Evolutionary conservation across 495 filamentous ascomycete genomes (phyloP).

Genomic region (Cercophora newfieldiana): DNA sequence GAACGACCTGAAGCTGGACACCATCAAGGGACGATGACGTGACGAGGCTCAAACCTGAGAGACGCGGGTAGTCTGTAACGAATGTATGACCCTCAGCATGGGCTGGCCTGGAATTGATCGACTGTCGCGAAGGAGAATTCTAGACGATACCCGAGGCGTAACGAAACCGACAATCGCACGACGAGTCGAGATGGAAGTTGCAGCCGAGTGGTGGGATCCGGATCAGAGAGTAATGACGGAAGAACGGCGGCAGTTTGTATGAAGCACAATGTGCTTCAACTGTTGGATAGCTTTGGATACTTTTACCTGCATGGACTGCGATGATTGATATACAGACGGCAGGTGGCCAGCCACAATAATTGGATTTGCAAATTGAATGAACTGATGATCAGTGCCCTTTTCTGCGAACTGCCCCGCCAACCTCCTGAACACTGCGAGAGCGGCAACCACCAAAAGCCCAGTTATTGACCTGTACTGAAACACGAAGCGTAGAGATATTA

Average conservation of each 20-base stretch:
- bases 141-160: not conserved
- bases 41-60: not conserved
- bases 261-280: not conserved
- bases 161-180: not conserved
- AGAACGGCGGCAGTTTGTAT: not conserved
- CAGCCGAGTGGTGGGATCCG: not conserved
- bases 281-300: not conserved
- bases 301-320: not conserved
- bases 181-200: slow-evolving; percentile 1
- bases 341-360: not conserved
- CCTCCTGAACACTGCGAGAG: no score
- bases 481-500: not conserved
- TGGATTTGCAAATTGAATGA: not conserved
- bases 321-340: not conserved
- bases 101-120: not conserved
- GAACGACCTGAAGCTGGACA: slow-evolving; percentile 78
- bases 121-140: not conserved
- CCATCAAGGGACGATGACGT: slow-evolving; percentile 19
- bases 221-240: not conserved
- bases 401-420: not conserved
- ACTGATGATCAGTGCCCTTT: not conserved
- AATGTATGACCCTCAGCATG: not conserved
- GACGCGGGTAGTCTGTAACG: not conserved
- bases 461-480: not conserved
- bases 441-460: no score